These are phyloP conservation scores for Fistulifera pelliculosa DNA, from an alignment of 108 stramenopile genomes.

Conservation along the genomic window DNA sequence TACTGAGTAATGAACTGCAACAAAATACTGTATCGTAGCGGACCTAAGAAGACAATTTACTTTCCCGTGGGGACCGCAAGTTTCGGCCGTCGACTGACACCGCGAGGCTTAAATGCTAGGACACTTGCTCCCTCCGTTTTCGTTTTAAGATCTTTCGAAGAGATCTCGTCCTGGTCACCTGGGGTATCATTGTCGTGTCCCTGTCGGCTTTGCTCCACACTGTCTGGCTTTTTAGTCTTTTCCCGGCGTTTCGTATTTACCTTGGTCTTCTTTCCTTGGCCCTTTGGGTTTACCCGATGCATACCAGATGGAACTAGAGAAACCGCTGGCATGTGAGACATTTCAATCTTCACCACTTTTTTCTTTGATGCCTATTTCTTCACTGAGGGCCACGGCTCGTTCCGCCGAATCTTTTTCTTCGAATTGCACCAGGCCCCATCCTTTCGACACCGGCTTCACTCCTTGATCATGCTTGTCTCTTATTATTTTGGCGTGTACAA, in stretches of 20 bases:
- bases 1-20: no score
- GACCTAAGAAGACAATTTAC: no score
- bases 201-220: no score
- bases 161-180: no score
- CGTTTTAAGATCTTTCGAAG: no score
- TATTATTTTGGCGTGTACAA: constrained; percentile 78
- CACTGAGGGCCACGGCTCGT: constrained; percentile 55
- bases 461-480: constrained; percentile 65
- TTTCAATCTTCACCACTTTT: constrained; percentile 51
- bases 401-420: constrained; percentile 74
- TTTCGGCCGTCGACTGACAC: no score
- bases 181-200: no score
- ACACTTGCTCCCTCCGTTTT: no score
- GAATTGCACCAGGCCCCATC: constrained; percentile 80
- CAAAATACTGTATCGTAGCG: no score
- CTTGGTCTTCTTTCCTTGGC: constrained; percentile 61
- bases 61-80: no score
- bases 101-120: no score
- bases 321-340: constrained; percentile 76
- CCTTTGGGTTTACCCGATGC: constrained; percentile 76
- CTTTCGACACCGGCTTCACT: constrained; percentile 48
- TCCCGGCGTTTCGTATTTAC: constrained; percentile 37
- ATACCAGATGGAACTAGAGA: constrained; percentile 64
- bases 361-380: constrained; percentile 54
- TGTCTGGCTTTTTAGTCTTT: no score